phyloP scores from a whole-genome alignment of 345 rosid genomes.

The Citrus unshiu region DNA sequence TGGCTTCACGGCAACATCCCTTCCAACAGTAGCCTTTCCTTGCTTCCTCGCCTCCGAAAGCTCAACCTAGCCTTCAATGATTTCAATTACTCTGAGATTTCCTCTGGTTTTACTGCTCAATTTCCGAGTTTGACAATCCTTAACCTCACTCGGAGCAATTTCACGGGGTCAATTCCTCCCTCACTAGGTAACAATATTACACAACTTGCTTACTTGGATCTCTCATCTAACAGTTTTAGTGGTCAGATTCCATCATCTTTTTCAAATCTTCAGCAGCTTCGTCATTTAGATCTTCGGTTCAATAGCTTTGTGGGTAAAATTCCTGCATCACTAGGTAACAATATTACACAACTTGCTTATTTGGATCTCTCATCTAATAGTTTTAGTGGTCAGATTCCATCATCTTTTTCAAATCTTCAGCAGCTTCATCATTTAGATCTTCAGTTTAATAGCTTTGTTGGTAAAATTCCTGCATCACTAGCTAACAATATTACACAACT shows the following conservation, averaged over 20 bases:
- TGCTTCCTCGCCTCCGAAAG: too few relatives aligned
- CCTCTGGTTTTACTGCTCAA: too few relatives aligned
- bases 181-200: not conserved
- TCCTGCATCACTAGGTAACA: too few relatives aligned
- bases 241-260: not conserved
- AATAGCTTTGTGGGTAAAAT: too few relatives aligned
- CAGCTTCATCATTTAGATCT: not conserved
- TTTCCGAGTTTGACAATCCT: too few relatives aligned
- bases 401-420: not conserved
- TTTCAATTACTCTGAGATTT: not conserved
- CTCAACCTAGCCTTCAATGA: not conserved
- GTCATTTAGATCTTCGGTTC: too few relatives aligned
- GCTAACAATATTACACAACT: not conserved
- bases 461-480: conserved; percentile 1
- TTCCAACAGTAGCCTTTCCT: too few relatives aligned
- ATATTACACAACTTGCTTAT: too few relatives aligned
- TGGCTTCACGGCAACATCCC: too few relatives aligned
- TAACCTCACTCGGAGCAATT: too few relatives aligned
- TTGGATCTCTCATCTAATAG: conserved; percentile 2
- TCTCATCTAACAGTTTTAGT: not conserved
- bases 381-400: conserved; percentile 15
- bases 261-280: too few relatives aligned
- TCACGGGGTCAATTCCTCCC: too few relatives aligned
- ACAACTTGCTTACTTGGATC: not conserved
- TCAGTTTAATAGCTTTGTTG: not conserved